Evolutionary conservation across 495 filamentous ascomycete genomes (phyloP).

Genomic region (Hyaloscypha variabilis): DNA sequence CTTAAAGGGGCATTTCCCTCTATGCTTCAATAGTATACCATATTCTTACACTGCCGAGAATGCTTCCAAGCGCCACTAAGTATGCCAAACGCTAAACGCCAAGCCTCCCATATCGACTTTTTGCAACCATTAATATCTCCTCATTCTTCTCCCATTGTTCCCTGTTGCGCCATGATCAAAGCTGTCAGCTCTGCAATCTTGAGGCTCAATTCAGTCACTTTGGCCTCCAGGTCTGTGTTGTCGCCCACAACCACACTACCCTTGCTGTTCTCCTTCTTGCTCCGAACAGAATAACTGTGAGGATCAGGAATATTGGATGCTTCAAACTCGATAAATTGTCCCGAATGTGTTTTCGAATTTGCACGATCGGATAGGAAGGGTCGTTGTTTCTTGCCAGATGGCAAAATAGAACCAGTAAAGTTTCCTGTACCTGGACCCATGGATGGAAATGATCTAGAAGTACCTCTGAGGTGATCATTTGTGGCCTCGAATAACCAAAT

Average conservation of each 20-base stretch:
- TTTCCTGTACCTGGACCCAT: slow-evolving; percentile 3
- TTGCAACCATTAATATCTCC: neutral
- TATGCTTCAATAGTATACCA: no score
- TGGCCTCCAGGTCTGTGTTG: slow-evolving; percentile 23
- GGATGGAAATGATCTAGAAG: slow-evolving; percentile 17
- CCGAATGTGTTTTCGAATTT: slow-evolving; percentile 8
- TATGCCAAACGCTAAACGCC: slow-evolving; percentile 1
- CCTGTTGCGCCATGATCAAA: slow-evolving; percentile 34
- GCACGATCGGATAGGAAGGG: slow-evolving; percentile 28
- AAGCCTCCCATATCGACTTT: neutral
- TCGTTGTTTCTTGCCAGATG: slow-evolving; percentile 6
- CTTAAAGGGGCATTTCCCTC: no score
- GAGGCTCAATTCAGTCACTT: slow-evolving; percentile 28
- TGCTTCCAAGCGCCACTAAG: no score
- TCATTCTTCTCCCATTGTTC: slow-evolving; percentile 1
- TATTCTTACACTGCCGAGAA: no score
- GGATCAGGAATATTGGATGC: slow-evolving; percentile 9
- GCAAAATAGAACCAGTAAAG: neutral
- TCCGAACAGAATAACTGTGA: slow-evolving; percentile 1
- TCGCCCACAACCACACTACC: slow-evolving; percentile 11
- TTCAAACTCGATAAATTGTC: slow-evolving; percentile 15
- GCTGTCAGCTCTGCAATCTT: slow-evolving; percentile 34
- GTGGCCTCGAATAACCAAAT: slow-evolving; percentile 53
- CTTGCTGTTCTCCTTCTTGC: slow-evolving; percentile 10
- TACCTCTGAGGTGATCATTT: slow-evolving; percentile 18